Evolutionary conservation across 176 grass and related monocot genomes (phyloP).

Genomic region (Musa acuminata): DNA sequence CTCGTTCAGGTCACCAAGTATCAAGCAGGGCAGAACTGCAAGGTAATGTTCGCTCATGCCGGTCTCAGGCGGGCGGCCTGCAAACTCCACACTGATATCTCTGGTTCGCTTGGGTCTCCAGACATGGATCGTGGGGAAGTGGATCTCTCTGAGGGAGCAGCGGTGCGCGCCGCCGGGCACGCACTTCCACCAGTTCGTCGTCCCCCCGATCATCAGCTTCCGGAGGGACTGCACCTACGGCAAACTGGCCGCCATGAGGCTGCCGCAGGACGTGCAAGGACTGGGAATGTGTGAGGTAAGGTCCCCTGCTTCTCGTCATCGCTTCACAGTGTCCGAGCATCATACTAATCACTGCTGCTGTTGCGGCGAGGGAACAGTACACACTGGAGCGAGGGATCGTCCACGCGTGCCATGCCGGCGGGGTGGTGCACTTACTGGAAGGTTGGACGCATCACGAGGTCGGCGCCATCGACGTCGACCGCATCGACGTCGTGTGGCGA

Average conservation of each 20-base stretch:
- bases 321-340: not conserved
- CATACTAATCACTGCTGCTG: not conserved
- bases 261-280: slow-evolving; percentile 16
- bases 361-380: slow-evolving; percentile 3
- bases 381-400: slow-evolving; percentile 17
- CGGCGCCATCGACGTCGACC: slow-evolving; percentile 20
- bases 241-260: slow-evolving; percentile 15
- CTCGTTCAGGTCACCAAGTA: slow-evolving; percentile 68
- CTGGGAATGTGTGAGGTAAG: slow-evolving; percentile 18
- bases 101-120: not conserved
- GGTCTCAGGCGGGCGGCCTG: not conserved
- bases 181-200: slow-evolving; percentile 25
- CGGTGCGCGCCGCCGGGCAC: slow-evolving; percentile 4
- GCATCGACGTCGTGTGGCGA: slow-evolving; percentile 19
- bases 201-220: slow-evolving; percentile 14
- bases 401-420: slow-evolving; percentile 19
- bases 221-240: slow-evolving; percentile 24
- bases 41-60: not conserved
- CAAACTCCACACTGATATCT: not conserved
- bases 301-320: not conserved
- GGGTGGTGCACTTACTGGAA: slow-evolving; percentile 9
- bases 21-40: slow-evolving; percentile 38
- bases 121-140: slow-evolving; percentile 22
- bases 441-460: slow-evolving; percentile 21
- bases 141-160: slow-evolving; percentile 11